Evolutionary conservation across 2,329 filamentous ascomycete genomes (phyloP), one percentile per base, ranked within the genome.

Genomic region (Lasiodiplodia sp.): DNA sequence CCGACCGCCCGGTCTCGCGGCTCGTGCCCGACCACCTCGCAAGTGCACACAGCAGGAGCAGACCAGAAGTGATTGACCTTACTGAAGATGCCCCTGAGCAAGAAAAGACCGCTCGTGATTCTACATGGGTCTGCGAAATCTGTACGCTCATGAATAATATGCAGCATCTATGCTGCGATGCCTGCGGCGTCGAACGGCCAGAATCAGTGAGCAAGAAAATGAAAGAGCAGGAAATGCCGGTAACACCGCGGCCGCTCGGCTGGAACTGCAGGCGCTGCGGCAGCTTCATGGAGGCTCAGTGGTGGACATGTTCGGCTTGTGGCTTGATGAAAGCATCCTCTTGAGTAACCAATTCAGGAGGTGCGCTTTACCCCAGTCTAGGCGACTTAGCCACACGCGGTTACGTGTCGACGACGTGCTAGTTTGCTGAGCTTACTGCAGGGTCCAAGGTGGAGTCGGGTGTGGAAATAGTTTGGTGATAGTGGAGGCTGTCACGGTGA

Each of bases 231-330:
- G 69, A 73, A 18, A 71, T 73, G 11, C 71, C 76, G 14, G 71
- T 69, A 31, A 57, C 79, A 34, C 77, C 76, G 76, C 18, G 83
- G 56, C 83, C 85, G 2, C 73, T 88, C 23, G 88, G 87, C 1
- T 90, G 88, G 88, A 80, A 84, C 66, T 91, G 88, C 75, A 73
- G 80, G 64, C 77, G 79, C 6, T 91, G 88, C 70, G 86, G 87
- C 6, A 83, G 84, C 0, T 90, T 88, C 69, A 90, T 90, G 87
- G 88, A 90, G 75, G 83, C 82, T 23, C 79, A 87, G 72, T 90
- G 87, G 87, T 90, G 87, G 88, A 89, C 87, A 4, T 90, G 88
- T 72, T 84, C 85, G 16, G 80, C 80, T 12, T 90, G 88, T 75
- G 87, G 88, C 62, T 80, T 77, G 10, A 87, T 90, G 86, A 90